Conservation (phyloP, 2,329 filamentous ascomycete species). For the Diaporthe vaccinii region DNA sequence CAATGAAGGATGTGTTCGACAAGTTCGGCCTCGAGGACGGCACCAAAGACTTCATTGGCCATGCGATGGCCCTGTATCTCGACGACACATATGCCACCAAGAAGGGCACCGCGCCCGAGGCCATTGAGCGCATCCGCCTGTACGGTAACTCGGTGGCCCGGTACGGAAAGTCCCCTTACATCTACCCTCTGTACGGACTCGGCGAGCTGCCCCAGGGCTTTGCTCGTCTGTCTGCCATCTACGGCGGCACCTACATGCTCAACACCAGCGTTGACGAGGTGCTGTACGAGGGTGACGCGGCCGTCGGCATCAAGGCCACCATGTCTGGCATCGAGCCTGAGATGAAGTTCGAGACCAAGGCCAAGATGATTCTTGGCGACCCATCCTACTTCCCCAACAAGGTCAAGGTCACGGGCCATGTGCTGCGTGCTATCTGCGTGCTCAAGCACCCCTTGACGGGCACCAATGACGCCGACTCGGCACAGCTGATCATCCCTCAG, state of each 20-base stretch:
- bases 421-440: constrained; percentile 97
- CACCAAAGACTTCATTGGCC: constrained; percentile 96
- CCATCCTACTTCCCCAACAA: constrained; percentile 96
- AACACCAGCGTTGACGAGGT: constrained; percentile 96
- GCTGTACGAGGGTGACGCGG: constrained; percentile 85
- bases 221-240: constrained; percentile 96
- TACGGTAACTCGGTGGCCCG: constrained; percentile 98
- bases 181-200: constrained; percentile 98
- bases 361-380: constrained; percentile 95
- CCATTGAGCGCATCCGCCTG: constrained; percentile 91
- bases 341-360: constrained; percentile 97
- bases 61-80: constrained; percentile 97
- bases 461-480: constrained; percentile 89
- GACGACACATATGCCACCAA: constrained; percentile 88
- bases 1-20: constrained; percentile 99
- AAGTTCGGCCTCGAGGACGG: constrained; percentile 93
- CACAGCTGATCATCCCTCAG: constrained; percentile 97
- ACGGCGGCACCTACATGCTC: constrained; percentile 99
- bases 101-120: constrained; percentile 82
- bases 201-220: constrained; percentile 98
- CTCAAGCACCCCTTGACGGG: constrained; percentile 94
- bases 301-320: constrained; percentile 96
- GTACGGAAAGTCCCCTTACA: constrained; percentile 99
- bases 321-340: constrained; percentile 88
- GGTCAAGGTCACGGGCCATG: constrained; percentile 87